These are phyloP conservation scores for Sherardia arvensis DNA, from an alignment of 257 asterid species.

Conservation along the genomic window DNA sequence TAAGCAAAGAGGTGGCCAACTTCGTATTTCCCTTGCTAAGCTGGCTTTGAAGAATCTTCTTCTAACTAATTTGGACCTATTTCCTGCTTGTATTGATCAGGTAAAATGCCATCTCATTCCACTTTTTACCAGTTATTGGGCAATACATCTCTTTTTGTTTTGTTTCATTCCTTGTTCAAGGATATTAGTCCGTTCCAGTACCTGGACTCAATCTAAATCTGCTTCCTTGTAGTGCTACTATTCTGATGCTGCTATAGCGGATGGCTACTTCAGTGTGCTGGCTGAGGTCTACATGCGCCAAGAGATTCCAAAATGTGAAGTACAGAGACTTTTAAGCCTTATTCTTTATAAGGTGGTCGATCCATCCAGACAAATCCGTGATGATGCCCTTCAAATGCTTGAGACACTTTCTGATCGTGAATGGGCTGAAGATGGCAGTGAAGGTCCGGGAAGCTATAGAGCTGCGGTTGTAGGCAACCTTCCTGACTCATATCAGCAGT, in stretches of 20 bases:
- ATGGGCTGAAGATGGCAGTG: constrained; percentile 98
- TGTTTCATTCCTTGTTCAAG: neutral
- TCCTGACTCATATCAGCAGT: constrained; percentile 97
- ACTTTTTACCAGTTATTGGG: neutral
- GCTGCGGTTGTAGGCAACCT: constrained; percentile 99
- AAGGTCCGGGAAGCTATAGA: constrained; percentile 78
- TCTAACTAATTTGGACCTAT: constrained; percentile 90
- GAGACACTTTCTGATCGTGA: constrained; percentile 97
- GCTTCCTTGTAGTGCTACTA: constrained; percentile 67
- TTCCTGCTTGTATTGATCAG: constrained; percentile 99
- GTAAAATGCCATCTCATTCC: constrained; percentile 23
- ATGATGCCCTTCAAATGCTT: constrained; percentile 99
- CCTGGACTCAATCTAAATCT: constrained; percentile 14
- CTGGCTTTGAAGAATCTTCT: constrained; percentile 89
- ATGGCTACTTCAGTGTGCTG: constrained; percentile 97
- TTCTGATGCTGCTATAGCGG: constrained; percentile 97
- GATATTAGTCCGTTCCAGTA: constrained; percentile 13
- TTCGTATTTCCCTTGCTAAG: constrained; percentile 85
- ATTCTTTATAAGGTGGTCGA: constrained; percentile 99
- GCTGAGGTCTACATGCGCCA: constrained; percentile 99
- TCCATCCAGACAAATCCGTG: constrained; percentile 97
- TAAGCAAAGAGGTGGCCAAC: constrained; percentile 95
- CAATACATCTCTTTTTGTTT: neutral
- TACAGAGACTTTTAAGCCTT: constrained; percentile 86
- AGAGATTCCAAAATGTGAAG: constrained; percentile 97